Conservation (phyloP, 495 filamentous ascomycete species). For the Margaritispora aquatica region DNA sequence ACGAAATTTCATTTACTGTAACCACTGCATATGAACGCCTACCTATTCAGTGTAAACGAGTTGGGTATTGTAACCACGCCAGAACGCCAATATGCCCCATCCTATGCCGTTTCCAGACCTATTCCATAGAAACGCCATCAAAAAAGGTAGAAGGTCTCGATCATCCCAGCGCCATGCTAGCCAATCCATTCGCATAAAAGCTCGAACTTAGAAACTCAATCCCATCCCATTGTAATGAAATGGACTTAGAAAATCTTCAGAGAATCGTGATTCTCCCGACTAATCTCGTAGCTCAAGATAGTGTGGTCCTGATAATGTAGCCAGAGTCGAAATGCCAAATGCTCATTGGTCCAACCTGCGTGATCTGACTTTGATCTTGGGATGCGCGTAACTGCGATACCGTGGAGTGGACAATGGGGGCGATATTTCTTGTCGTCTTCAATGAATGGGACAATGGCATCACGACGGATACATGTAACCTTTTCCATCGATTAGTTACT, state of each 20-base stretch:
- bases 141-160: too few species aligned
- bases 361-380: neutral
- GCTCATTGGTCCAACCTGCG: constrained; percentile 26
- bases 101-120: too few species aligned
- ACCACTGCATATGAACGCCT: too few species aligned
- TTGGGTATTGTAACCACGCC: too few species aligned
- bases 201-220: too few species aligned
- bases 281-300: constrained; percentile 76
- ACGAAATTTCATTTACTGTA: too few species aligned
- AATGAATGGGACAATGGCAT: constrained; percentile 45
- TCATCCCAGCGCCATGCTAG: neutral
- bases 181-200: too few species aligned
- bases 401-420: constrained; percentile 38
- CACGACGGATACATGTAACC: constrained; percentile 39
- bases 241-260: constrained; percentile 5
- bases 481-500: neutral
- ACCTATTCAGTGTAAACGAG: too few species aligned
- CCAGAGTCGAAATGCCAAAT: constrained; percentile 54
- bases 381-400: constrained; percentile 34
- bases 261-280: constrained; percentile 21
- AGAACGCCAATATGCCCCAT: too few species aligned
- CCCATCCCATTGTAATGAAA: constrained; percentile 17
- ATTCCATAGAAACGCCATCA: too few species aligned
- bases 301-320: constrained; percentile 70
- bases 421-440: constrained; percentile 13